These are phyloP conservation scores for Moringa oleifera DNA, from an alignment of 345 rosid species.

Conservation along the genomic window DNA sequence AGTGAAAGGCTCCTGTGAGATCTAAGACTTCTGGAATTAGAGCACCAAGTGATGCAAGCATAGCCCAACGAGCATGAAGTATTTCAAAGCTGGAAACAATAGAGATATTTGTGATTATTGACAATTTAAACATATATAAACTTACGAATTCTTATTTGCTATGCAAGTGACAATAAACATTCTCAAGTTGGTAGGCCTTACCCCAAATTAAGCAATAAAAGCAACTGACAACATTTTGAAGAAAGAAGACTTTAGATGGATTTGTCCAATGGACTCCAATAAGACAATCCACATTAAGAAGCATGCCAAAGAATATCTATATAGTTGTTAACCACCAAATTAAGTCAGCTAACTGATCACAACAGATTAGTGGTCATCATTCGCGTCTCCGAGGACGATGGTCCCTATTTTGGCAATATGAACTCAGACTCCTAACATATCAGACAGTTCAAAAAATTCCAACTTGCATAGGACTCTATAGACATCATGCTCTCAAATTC, in stretches of 20 bases:
- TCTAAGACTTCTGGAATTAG: constrained; percentile 78
- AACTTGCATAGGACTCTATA: no score
- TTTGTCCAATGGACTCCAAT: neutral
- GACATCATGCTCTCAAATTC: no score
- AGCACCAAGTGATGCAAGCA: constrained; percentile 93
- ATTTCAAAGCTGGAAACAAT: constrained; percentile 69
- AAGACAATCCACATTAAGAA: neutral
- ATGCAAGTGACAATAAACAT: neutral
- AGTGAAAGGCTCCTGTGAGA: constrained; percentile 61
- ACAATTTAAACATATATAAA: neutral
- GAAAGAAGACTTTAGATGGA: neutral
- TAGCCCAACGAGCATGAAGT: constrained; percentile 97
- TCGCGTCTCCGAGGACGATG: no score
- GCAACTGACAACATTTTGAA: neutral
- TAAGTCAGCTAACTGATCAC: no score
- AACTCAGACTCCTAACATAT: no score
- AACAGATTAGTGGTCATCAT: no score
- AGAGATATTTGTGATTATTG: neutral
- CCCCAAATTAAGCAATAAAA: no score
- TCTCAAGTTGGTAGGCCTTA: no score
- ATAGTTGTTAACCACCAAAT: neutral
- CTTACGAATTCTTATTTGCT: neutral
- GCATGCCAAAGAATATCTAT: no score
- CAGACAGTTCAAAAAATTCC: no score
- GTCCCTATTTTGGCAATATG: no score